A percentile compares a stretch with the other conserved stretches of the same genome.
Conservation (phyloP, 1,284 basidiomycete genomes). For the Fistulinella staudtii region DNA sequence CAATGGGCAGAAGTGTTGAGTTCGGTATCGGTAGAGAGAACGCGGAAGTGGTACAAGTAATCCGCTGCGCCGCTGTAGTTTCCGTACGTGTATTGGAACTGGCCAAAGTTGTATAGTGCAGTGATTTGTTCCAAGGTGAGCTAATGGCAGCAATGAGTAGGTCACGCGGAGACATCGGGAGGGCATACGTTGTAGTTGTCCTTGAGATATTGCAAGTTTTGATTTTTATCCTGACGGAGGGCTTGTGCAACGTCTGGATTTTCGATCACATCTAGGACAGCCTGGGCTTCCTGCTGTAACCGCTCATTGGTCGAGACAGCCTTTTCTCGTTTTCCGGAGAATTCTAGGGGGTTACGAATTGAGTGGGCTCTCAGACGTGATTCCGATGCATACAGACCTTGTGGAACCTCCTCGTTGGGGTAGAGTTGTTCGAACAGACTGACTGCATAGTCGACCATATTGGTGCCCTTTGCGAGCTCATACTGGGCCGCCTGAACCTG, state of each 20-base stretch:
- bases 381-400: constrained; percentile 43
- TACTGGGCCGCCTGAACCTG: constrained; percentile 87
- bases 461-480: constrained; percentile 95
- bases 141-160: constrained; percentile 38
- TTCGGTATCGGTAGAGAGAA: constrained; percentile 90
- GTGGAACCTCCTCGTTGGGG: constrained; percentile 63
- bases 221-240: constrained; percentile 91
- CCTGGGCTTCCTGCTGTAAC: constrained; percentile 85
- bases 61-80: constrained; percentile 96
- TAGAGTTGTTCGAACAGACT: constrained; percentile 75
- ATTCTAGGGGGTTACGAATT: constrained; percentile 50
- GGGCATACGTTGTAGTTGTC: constrained; percentile 83
- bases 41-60: constrained; percentile 98
- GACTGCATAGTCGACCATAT: constrained; percentile 92
- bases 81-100: constrained; percentile 97
- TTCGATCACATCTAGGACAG: constrained; percentile 93
- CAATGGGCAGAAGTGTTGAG: constrained; percentile 94
- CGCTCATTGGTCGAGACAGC: constrained; percentile 82
- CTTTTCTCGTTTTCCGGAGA: constrained; percentile 73
- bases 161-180: constrained; percentile 6
- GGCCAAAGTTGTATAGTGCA: constrained; percentile 95
- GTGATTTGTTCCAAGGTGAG: constrained; percentile 94
- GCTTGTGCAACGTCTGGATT: constrained; percentile 93
- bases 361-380: not conserved
- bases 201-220: constrained; percentile 92